These are phyloP conservation scores for Pseudogymnoascus sp. DNA, from an alignment of 2,329 filamentous ascomycete species.

Conservation along the genomic window DNA sequence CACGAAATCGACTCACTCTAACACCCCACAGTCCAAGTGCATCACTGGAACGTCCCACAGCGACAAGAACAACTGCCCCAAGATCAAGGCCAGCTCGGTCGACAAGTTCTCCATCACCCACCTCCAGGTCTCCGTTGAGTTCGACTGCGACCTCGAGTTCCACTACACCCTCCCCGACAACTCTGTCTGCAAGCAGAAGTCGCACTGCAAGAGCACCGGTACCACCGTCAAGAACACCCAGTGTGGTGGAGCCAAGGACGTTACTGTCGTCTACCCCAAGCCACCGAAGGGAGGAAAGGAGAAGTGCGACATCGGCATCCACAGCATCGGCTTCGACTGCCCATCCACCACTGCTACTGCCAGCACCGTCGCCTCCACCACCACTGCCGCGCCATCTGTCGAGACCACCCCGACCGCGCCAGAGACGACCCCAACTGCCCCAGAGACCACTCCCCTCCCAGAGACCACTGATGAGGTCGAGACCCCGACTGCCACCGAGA, in stretches of 20 bases:
- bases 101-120: constrained; percentile 65
- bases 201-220: constrained; percentile 58
- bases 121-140: constrained; percentile 65
- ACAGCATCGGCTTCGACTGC: constrained; percentile 70
- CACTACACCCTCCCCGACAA: constrained; percentile 82
- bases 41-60: constrained; percentile 46
- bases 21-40: constrained; percentile 48
- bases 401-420: constrained; percentile 12
- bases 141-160: constrained; percentile 74
- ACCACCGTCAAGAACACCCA: constrained; percentile 72
- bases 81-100: constrained; percentile 43
- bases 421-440: constrained; percentile 13
- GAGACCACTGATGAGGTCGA: background rate
- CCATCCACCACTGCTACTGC: constrained; percentile 18
- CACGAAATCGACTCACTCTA: constrained; percentile 37
- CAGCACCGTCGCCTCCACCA: constrained; percentile 16
- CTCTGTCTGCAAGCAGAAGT: constrained; percentile 70
- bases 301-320: constrained; percentile 65
- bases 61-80: constrained; percentile 43
- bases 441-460: background rate
- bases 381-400: constrained; percentile 7
- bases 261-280: constrained; percentile 58
- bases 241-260: constrained; percentile 83
- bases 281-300: constrained; percentile 44
- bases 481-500: background rate